phyloP scores from a whole-genome alignment of 1,139 yeast species.

The Suhomyces panamericanus region DNA sequence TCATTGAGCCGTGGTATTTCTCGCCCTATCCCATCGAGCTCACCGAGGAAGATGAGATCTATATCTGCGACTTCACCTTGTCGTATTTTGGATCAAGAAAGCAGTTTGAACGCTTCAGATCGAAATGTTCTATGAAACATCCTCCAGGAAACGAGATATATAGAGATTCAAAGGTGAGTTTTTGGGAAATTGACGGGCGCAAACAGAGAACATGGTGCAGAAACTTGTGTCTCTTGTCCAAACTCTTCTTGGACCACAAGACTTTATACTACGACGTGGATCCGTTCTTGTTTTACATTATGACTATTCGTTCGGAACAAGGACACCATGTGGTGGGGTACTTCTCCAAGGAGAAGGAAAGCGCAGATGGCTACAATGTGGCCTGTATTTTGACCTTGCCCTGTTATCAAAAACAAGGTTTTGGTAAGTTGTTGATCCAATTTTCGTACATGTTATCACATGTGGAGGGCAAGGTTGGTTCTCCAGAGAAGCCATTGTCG shows the following conservation, averaged over 20 bases:
- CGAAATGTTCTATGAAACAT: constrained; percentile 82
- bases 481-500: constrained; percentile 96
- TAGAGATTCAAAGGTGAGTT: constrained; percentile 72
- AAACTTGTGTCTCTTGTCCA: constrained; percentile 83
- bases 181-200: constrained; percentile 96
- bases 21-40: constrained; percentile 95
- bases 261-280: constrained; percentile 96
- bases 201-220: constrained; percentile 97
- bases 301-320: constrained; percentile 83
- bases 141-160: constrained; percentile 99
- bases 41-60: constrained; percentile 86
- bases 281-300: constrained; percentile 91
- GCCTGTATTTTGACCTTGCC: constrained; percentile 97
- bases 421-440: constrained; percentile 86
- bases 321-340: constrained; percentile 97
- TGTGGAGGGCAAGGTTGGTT: constrained; percentile 86
- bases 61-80: constrained; percentile 87
- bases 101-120: constrained; percentile 88
- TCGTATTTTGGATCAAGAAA: constrained; percentile 85
- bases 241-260: constrained; percentile 90
- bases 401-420: constrained; percentile 94
- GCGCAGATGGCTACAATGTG: constrained; percentile 93
- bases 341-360: constrained; percentile 94
- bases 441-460: constrained; percentile 88
- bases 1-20: constrained; percentile 98